Base-by-base conservation (phyloP, 2,329 filamentous ascomycete genomes). In the Cladorrhinum sp. region DNA sequence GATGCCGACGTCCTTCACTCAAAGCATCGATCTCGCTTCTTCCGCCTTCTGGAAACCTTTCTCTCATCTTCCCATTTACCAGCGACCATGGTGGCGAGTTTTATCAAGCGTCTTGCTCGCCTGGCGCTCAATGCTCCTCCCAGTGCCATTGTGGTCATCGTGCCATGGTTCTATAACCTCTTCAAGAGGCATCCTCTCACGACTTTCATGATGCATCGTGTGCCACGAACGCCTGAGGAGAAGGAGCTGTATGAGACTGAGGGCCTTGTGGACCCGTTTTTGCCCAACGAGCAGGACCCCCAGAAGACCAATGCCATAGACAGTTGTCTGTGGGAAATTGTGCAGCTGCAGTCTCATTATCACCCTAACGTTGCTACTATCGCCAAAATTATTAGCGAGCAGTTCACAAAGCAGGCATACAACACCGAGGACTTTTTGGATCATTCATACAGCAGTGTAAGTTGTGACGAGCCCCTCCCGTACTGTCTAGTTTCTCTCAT, bases 361-460 rank as follows among this genome's bases (percentile, higher is more conserved):
- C 95, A 99, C 72, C 95, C 96, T 13, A 99, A 98, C 68, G 92
- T 99, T 23, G 93, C 93, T 0, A 95, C 93, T 2, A 86, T 99
- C 67, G 89, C 92, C 50, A 95, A 92, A 75, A 96, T 99, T 65
- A 86, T 99, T 60, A 91, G 91, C 2, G 92, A 98, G 76, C 95
- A 98, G 73, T 99, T 98, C 74, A 99, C 95, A 2, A 99, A 99
- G 77, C 88, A 92, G 67, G 84, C 89, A 2, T 99, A 98, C 75
- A 95, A 92, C 68, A 77, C 97, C n/a, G 95, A 99, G 72, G 95
- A 99, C 72, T 99, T 99, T 75, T 77, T 98, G 52, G 95, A 99
- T 71, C 92, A 98, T 73, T 93, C 91, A 0, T 99, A 98, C 75
- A 85, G 81, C 69, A 91, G 86, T 71, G 88, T 89, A 82, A 81